A percentile compares a stretch with the other conserved stretches of the same genome.
These are phyloP conservation scores for Garcia nutans DNA, from an alignment of 345 rosid species.

Conservation along the genomic window DNA sequence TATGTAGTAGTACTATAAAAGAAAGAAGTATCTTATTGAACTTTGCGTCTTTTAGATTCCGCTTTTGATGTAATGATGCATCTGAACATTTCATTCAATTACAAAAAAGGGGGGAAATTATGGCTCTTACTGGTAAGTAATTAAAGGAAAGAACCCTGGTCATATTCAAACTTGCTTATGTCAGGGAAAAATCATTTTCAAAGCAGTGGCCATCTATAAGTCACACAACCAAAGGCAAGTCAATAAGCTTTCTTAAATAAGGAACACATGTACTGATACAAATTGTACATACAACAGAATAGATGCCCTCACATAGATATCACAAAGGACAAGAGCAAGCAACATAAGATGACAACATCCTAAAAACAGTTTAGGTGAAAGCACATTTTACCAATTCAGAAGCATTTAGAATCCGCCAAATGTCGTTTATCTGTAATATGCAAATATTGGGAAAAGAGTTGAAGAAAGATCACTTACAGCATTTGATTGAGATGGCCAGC, in stretches of 20 bases:
- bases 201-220: neutral
- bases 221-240: neutral
- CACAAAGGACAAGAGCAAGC: neutral
- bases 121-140: neutral
- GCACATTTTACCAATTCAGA: neutral
- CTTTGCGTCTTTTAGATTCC: neutral
- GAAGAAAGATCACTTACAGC: slow-evolving; percentile 53
- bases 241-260: neutral
- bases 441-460: neutral
- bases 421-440: slow-evolving; percentile 3
- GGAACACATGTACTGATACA: neutral
- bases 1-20: neutral
- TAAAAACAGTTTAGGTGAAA: neutral
- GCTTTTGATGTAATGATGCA: neutral
- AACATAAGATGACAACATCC: neutral
- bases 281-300: neutral
- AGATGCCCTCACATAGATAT: neutral
- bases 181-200: neutral
- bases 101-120: neutral
- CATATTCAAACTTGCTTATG: neutral
- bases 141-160: neutral
- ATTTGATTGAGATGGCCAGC: slow-evolving; percentile 96
- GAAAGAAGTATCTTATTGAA: neutral
- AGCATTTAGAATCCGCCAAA: neutral
- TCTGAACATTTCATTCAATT: neutral